Percentiles rank a stretch among this genome's conserved stretches.
Conservation (phyloP, 306 rosid genomes). For the Casuarina cunninghamiana region DNA sequence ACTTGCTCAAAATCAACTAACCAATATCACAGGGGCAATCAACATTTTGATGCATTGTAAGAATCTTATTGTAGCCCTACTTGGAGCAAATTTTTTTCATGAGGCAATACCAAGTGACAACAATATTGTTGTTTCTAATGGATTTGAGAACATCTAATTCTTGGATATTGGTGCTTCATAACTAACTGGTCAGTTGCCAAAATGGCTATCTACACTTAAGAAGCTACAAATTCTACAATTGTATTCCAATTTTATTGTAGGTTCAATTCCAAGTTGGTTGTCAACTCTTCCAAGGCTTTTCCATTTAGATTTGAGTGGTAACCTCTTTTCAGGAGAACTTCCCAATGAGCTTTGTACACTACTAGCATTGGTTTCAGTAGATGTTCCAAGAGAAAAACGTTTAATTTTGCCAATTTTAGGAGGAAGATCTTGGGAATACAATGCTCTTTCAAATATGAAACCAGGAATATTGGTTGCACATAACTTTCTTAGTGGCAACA, state of each 20-base stretch:
- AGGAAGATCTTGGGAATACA: not conserved
- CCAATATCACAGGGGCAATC: constrained; percentile 9
- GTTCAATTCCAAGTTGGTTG: constrained; percentile 19
- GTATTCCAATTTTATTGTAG: too few species aligned
- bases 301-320: not conserved
- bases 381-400: not conserved
- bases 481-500: not conserved
- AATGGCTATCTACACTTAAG: too few species aligned
- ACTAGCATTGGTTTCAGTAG: not conserved
- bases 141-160: not conserved
- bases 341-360: constrained; percentile 6
- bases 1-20: not conserved
- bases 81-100: not conserved
- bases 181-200: not conserved
- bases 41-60: too few species aligned
- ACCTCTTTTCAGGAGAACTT: not conserved
- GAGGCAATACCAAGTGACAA: not conserved
- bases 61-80: not conserved
- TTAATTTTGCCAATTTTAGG: not conserved
- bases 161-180: not conserved
- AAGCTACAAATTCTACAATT: too few species aligned
- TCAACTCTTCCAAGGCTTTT: constrained; percentile 12
- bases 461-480: not conserved
- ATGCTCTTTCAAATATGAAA: not conserved
- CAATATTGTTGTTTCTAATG: not conserved